Conservation (phyloP, 1,284 basidiomycete species). For the Ceratobasidium sp. region DNA sequence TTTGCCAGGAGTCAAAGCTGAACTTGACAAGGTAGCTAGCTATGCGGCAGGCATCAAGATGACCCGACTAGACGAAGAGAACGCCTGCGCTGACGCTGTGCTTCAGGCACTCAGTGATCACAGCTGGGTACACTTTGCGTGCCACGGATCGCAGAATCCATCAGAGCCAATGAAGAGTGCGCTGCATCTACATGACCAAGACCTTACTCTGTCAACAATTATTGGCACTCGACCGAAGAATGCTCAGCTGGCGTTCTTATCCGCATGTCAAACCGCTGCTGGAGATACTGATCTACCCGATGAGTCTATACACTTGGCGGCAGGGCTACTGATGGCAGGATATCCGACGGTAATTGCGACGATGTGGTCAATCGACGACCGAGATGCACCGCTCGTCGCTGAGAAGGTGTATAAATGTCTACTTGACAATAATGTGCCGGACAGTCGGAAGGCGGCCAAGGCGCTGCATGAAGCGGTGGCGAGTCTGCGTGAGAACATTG, state of each 20-base stretch:
- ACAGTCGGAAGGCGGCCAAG: constrained; percentile 10
- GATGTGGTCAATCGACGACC: constrained; percentile 21
- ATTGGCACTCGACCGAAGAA: not conserved
- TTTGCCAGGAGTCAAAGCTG: not conserved
- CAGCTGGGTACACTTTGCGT: constrained; percentile 20
- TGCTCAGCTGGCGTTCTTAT: not conserved
- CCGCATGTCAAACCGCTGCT: constrained; percentile 22
- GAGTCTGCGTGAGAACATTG: constrained; percentile 3
- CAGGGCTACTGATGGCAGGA: constrained; percentile 45
- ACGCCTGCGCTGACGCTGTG: not conserved
- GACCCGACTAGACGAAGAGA: not conserved
- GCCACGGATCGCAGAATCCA: constrained; percentile 11
- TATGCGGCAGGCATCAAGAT: not conserved
- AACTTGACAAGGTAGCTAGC: not conserved
- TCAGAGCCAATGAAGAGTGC: not conserved
- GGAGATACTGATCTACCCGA: constrained; percentile 46
- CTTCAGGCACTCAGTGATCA: not conserved
- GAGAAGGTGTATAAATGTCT: not conserved
- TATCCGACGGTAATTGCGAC: constrained; percentile 27
- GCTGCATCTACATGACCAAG: not conserved
- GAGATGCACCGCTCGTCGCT: constrained; percentile 6
- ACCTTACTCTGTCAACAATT: not conserved
- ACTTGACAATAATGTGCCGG: not conserved
- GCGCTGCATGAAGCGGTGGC: not conserved
- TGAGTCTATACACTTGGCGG: constrained; percentile 44